A percentile compares a stretch with the other conserved stretches of the same genome.
Evolutionary conservation across 257 asterid genomes (phyloP).

Genomic region (Solanum ossicruentum): DNA sequence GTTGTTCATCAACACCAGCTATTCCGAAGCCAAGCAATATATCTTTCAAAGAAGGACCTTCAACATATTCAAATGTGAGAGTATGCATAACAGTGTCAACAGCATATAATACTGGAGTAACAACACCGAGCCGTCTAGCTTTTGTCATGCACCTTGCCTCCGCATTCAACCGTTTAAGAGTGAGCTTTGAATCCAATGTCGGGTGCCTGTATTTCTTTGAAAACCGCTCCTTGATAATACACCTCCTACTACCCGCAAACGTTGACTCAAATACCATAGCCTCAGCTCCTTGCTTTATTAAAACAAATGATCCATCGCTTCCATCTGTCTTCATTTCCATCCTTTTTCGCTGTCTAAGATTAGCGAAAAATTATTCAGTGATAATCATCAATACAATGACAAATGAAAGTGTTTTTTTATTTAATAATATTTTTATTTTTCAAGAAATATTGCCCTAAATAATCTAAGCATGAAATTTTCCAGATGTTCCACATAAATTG

Average conservation of each 20-base stretch:
- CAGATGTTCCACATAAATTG: too few relatives aligned
- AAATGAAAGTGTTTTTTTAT: too few relatives aligned
- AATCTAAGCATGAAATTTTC: too few relatives aligned
- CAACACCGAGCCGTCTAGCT: slow-evolving; percentile 84
- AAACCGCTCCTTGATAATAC: slow-evolving; percentile 75
- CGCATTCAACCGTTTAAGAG: slow-evolving; percentile 77
- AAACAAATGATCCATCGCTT: neutral
- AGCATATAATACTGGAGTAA: slow-evolving; percentile 69
- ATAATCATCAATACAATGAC: too few relatives aligned
- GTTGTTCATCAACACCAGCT: slow-evolving; percentile 49
- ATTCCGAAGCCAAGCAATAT: slow-evolving; percentile 65
- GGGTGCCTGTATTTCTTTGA: slow-evolving; percentile 92
- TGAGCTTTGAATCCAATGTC: slow-evolving; percentile 63
- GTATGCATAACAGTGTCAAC: slow-evolving; percentile 54
- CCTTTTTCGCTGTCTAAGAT: neutral
- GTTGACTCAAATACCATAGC: slow-evolving; percentile 58
- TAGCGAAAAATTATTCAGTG: too few relatives aligned
- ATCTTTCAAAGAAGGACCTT: slow-evolving; percentile 77
- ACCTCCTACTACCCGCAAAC: slow-evolving; percentile 61
- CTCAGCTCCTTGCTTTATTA: neutral
- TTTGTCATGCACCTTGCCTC: slow-evolving; percentile 89
- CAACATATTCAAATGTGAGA: slow-evolving; percentile 73
- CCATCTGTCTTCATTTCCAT: neutral
- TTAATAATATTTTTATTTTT: too few relatives aligned
- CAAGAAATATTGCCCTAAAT: too few relatives aligned